These are phyloP conservation scores for Botrytis fabae DNA, from an alignment of 2,329 filamentous ascomycete species.

Conservation along the genomic window DNA sequence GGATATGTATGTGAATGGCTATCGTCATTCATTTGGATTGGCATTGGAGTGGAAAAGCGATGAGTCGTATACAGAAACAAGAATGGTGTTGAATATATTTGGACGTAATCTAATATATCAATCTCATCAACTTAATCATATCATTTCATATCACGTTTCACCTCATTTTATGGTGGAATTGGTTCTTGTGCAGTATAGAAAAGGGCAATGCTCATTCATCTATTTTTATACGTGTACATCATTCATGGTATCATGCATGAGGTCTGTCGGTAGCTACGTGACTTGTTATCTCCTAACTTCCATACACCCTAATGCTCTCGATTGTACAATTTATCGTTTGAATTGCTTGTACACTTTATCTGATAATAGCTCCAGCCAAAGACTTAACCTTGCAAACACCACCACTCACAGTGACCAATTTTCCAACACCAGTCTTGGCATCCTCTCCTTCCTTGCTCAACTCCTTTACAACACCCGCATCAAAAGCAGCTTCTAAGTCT, in stretches of 20 bases:
- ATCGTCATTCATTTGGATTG: not conserved
- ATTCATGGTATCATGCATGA: not conserved
- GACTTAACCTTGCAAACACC: conserved; percentile 81
- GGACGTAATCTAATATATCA: not conserved
- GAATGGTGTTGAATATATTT: not conserved
- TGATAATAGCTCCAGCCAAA: conserved; percentile 77
- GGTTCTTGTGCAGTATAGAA: not conserved
- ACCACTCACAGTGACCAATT: conserved; percentile 74
- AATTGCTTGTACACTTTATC: conserved; percentile 52
- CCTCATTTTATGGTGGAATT: not conserved
- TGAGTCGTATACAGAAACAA: not conserved
- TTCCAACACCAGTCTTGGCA: conserved; percentile 49
- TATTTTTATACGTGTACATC: not conserved
- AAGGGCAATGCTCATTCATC: not conserved
- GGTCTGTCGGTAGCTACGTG: not conserved
- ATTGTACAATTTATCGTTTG: not conserved
- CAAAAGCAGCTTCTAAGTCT: conserved; percentile 79
- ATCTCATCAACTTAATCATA: not conserved
- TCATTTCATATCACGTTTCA: not conserved
- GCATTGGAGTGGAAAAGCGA: conserved; percentile 7
- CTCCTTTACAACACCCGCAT: conserved; percentile 74
- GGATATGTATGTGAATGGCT: not conserved
- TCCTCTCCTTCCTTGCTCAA: conserved; percentile 67
- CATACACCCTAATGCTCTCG: not conserved
- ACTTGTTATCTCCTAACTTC: not conserved